phyloP scores from a whole-genome alignment of 2,329 filamentous ascomycete species.

The Penicillium sp. region DNA sequence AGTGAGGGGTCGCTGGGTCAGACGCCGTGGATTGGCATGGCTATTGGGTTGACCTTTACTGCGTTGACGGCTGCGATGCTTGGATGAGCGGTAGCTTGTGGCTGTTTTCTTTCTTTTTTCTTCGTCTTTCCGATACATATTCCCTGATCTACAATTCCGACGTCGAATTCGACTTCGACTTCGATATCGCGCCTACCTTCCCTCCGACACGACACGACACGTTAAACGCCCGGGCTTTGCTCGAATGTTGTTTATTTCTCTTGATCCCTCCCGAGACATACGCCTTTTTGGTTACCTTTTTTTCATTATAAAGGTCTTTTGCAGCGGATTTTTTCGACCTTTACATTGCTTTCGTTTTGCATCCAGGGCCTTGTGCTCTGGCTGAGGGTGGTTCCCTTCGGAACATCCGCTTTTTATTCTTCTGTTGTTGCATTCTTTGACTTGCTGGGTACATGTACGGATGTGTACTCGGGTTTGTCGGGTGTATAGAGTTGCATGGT shows the following conservation, averaged over 20 bases:
- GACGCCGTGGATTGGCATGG: conserved; percentile 43
- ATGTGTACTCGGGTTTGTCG: conserved; percentile 13
- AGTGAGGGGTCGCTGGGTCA: conserved; percentile 41
- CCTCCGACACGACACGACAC: conserved; percentile 5
- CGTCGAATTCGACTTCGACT: background rate
- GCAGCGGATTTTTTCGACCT: conserved; percentile 20
- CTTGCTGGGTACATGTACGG: background rate
- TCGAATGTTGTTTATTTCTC: conserved; percentile 4
- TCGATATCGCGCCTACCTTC: conserved; percentile 1
- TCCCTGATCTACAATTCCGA: background rate
- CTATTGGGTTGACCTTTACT: conserved; percentile 40
- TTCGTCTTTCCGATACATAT: background rate
- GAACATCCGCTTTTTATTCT: conserved; percentile 12
- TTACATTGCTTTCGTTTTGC: conserved; percentile 18
- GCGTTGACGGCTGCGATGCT: conserved; percentile 40
- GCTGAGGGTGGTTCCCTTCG: conserved; percentile 14
- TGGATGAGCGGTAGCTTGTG: conserved; percentile 25
- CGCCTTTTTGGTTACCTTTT: conserved; percentile 12
- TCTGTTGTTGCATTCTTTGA: conserved; percentile 25
- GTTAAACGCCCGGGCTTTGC: conserved; percentile 9
- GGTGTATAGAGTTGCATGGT: conserved; percentile 34
- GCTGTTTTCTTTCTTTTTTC: too few relatives aligned
- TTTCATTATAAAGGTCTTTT: conserved; percentile 18
- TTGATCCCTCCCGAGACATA: conserved; percentile 4
- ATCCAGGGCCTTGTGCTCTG: conserved; percentile 19